Base-by-base conservation (phyloP, 768 basidiomycete genomes). In the Filobasidium floriforme region DNA sequence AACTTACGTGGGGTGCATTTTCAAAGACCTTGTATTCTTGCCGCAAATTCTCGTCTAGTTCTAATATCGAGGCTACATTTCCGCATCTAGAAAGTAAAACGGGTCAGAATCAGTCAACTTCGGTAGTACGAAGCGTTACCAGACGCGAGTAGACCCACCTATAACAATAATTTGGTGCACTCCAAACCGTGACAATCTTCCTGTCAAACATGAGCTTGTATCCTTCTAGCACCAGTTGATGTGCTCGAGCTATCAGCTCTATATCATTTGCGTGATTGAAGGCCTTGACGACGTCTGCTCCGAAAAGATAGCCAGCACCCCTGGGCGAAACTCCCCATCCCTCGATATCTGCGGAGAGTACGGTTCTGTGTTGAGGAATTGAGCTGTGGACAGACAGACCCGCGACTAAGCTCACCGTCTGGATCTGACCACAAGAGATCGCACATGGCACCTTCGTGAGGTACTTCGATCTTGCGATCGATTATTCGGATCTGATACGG, bases 361-460 rank as follows among this genome's bases (percentile, higher is more conserved):
- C 7, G n/a, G 26, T n/a, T 22, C 18, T 37, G 32, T 37, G 9
- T 4, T 91, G 88, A 3, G 89, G 90, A 73, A 24, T 22, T 4
- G 22, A 37, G 32, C 32, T 37, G 32, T 37, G 4, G 32, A 3
- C 9, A 4, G 32, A 29, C 22, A 54, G 51, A 24, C 46, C 44
- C 59, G 15, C 5, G n/a, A 11, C 41, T 9, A n/a, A 41, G 75
- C 83, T 70, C 64, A 92, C 92, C 93, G 78, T 98, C 94, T 54
- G 94, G 94, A 82, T 98, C 94, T 66, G 93, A 96, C 94, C 94
- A 98, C n/a, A 98, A 82, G 1, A 98, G 82, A 80, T 98, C 94
- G 75, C 94, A 98, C 94, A 98, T 97, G 9, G 92, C 87, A 14
- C 94, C 94, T 75, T 98, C 94, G 77, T 98, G 94, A 29, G 94